Conservation (phyloP, 768 basidiomycete genomes). For the Auricularia cornea region DNA sequence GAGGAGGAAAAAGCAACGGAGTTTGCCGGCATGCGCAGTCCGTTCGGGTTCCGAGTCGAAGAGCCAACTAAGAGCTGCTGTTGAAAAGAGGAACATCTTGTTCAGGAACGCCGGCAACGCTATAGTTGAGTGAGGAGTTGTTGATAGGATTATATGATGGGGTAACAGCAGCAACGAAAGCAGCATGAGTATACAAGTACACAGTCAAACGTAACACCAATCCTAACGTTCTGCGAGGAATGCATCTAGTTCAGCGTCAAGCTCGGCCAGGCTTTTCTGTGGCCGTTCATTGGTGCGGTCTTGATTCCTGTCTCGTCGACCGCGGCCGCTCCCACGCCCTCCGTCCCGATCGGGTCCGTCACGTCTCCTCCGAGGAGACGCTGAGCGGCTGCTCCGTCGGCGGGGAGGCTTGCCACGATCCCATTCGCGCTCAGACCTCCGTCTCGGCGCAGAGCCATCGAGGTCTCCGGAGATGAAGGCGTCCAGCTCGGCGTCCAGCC, state of each 20-base stretch:
- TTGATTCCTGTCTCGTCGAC: slow-evolving; percentile 9
- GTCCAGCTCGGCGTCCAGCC: slow-evolving; percentile 48
- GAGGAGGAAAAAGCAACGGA: not conserved
- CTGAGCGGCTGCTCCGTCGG: slow-evolving; percentile 10
- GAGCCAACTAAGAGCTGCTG: no score
- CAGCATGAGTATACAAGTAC: not conserved
- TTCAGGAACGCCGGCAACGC: no score
- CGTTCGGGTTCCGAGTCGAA: no score
- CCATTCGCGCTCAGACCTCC: not conserved
- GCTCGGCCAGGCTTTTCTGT: slow-evolving; percentile 60
- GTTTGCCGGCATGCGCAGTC: not conserved
- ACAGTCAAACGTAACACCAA: not conserved
- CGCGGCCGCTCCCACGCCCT: slow-evolving; percentile 19
- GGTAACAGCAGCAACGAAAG: no score
- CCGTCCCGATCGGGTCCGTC: slow-evolving; percentile 9
- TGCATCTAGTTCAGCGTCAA: slow-evolving; percentile 77
- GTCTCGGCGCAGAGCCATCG: not conserved
- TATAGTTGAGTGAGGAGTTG: no score
- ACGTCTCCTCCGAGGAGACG: slow-evolving; percentile 10
- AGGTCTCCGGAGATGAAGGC: slow-evolving; percentile 36
- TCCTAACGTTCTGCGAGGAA: slow-evolving; percentile 27
- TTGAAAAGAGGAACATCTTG: no score
- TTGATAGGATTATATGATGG: no score
- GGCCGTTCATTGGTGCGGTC: slow-evolving; percentile 34
- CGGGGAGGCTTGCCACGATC: not conserved